These are phyloP conservation scores for Linum trigynum DNA, from an alignment of 345 rosid species.

Conservation along the genomic window DNA sequence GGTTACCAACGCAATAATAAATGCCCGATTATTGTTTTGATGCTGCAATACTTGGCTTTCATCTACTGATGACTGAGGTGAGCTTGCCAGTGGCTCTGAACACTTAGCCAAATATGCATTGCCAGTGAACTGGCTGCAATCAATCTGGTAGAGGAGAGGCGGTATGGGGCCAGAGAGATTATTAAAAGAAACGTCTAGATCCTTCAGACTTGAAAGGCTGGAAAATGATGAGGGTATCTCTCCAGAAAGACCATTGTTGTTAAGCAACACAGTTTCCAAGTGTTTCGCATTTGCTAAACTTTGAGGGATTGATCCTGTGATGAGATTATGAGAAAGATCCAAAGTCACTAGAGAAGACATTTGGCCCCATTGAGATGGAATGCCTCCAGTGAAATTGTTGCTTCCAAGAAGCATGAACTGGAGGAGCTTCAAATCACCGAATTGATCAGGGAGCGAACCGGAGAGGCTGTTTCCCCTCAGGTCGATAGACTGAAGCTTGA, in stretches of 20 bases:
- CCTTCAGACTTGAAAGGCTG: slow-evolving; percentile 26
- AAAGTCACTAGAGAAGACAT: slow-evolving; percentile 34
- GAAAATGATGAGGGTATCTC: slow-evolving; percentile 45
- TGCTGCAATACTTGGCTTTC: slow-evolving; percentile 14
- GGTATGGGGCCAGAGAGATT: slow-evolving; percentile 51
- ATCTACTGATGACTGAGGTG: not conserved
- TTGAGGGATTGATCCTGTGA: slow-evolving; percentile 43
- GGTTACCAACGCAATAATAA: slow-evolving; percentile 25
- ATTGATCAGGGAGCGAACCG: slow-evolving; percentile 36
- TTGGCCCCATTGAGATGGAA: slow-evolving; percentile 39
- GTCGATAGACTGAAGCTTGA: slow-evolving; percentile 36
- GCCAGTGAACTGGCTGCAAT: slow-evolving; percentile 34
- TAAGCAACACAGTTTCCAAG: slow-evolving; percentile 38
- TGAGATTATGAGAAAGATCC: slow-evolving; percentile 48
- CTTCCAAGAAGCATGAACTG: slow-evolving; percentile 35
- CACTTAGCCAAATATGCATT: slow-evolving; percentile 31
- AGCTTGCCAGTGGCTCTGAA: slow-evolving; percentile 6
- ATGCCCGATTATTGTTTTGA: slow-evolving; percentile 17
- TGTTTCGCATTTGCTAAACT: slow-evolving; percentile 29
- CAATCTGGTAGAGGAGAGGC: slow-evolving; percentile 19
- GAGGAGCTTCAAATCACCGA: slow-evolving; percentile 32
- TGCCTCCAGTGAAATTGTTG: slow-evolving; percentile 41
- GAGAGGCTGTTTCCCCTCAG: slow-evolving; percentile 39
- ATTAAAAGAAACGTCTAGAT: slow-evolving; percentile 44
- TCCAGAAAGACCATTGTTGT: slow-evolving; percentile 44